These are phyloP conservation scores for Myxozyma sirexii DNA, from an alignment of 805 yeast species.

Conservation along the genomic window DNA sequence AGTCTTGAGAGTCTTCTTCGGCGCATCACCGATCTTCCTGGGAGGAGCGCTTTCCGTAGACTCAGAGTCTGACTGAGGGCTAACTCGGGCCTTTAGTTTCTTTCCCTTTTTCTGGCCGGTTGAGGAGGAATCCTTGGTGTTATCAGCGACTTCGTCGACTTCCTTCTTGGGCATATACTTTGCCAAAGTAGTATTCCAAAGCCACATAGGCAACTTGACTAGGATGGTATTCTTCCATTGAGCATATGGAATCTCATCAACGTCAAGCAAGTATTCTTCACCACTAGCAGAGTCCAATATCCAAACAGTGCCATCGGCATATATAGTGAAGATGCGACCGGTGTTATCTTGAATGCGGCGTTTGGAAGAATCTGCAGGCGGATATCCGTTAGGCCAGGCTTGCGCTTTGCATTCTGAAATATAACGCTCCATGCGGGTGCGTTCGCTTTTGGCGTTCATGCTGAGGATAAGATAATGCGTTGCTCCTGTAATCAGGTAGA, in stretches of 20 bases:
- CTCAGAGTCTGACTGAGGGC: neutral
- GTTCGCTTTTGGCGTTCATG: slow-evolving; percentile 59
- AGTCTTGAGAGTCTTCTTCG: slow-evolving; percentile 3
- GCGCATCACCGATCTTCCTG: slow-evolving; percentile 11
- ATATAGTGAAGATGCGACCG: slow-evolving; percentile 40
- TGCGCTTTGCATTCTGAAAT: slow-evolving; percentile 40
- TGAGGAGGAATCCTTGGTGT: neutral
- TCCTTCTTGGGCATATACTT: slow-evolving; percentile 6
- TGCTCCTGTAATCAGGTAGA: slow-evolving; percentile 54
- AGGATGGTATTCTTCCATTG: slow-evolving; percentile 42
- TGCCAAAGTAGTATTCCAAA: slow-evolving; percentile 32
- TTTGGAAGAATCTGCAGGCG: slow-evolving; percentile 32
- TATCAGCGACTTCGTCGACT: neutral
- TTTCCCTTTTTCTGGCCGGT: slow-evolving; percentile 9
- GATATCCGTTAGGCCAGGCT: slow-evolving; percentile 41
- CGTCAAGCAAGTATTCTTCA: slow-evolving; percentile 39
- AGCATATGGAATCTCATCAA: slow-evolving; percentile 41
- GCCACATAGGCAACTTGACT: slow-evolving; percentile 36
- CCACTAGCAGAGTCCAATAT: slow-evolving; percentile 25
- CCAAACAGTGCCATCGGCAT: slow-evolving; percentile 40
- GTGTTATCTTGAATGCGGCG: slow-evolving; percentile 22
- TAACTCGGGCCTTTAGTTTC: neutral
- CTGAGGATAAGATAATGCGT: slow-evolving; percentile 62
- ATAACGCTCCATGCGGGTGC: slow-evolving; percentile 51
- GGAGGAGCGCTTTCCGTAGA: slow-evolving; percentile 10